Evolutionary conservation across 306 rosid species (phyloP), one percentile per base, ranked within the genome.

Genomic region (Vigna trinervia): DNA sequence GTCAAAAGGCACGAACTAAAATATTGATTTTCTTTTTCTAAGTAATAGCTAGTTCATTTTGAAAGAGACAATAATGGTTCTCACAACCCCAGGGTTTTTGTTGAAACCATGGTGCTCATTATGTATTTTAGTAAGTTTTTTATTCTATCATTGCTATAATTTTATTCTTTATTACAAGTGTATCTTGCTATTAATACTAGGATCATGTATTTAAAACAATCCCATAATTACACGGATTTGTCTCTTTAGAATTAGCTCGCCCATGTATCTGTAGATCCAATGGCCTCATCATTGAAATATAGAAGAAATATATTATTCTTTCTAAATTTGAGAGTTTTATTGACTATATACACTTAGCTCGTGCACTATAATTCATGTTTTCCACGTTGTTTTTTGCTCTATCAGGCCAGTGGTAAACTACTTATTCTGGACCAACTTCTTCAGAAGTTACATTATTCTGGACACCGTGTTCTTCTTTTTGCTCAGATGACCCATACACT

Each of bases 401-500:
- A 73, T 74, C 86, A 94, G 98, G 96, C 96, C 80, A 89, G 98
- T 71, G 92, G 98, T 76, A 94, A 94, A 79, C 93, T 94, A 69
- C 64, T 92, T 87, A 81, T 92, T 84, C 79, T 94, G 88, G 98
- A 92, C 82, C 93, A 79, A 82, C 89, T 94, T 81, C 97, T 94
- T 87, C 90, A 75, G 80, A 92, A 94, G 82, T 86, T 94, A 65
- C 88, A 87, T 79, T 73, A 81, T 76, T 73, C 76, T 77, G 92
- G 96, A 89, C 97, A 90, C 60, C 97, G 92, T 67, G 90, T 92
- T 52, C 98, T 94, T 77, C 90, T 94, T 69, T 94, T 94, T 84
- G 93, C 98, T 57, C 98, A 90, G 70, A 94, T 94, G 97, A 90
- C 97, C n/a, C 97, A 92, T 74, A 94, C 98, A 8, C 97, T 94